phyloP scores from a whole-genome alignment of 257 asterid species.

The Craterostigma plantagineum region DNA sequence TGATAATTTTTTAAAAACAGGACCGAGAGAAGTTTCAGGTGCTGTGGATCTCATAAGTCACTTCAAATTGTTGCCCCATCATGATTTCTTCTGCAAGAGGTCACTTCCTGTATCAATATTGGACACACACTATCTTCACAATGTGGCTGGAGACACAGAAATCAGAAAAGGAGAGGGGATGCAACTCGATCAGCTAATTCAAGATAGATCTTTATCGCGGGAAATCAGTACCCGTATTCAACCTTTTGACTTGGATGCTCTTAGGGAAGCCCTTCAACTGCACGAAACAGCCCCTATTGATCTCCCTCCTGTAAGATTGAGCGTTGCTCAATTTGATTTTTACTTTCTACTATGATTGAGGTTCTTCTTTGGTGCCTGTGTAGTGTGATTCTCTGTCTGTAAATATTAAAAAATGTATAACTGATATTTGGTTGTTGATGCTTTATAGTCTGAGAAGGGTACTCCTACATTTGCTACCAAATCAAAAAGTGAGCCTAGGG shows the following conservation, averaged over 20 bases:
- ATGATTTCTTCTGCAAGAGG: constrained; percentile 55
- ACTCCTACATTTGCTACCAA: constrained; percentile 41
- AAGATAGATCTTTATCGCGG: constrained; percentile 20
- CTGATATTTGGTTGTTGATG: constrained; percentile 5
- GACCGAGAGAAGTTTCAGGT: constrained; percentile 58
- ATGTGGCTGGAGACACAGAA: constrained; percentile 59
- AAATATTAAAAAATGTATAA: neutral
- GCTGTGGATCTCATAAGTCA: constrained; percentile 44
- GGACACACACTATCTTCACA: constrained; percentile 49
- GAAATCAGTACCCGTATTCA: constrained; percentile 26
- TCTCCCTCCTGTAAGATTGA: constrained; percentile 31
- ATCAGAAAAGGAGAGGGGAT: constrained; percentile 52
- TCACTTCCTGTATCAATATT: constrained; percentile 39
- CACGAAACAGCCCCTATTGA: constrained; percentile 36
- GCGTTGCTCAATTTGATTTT: neutral
- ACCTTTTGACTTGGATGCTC: constrained; percentile 44
- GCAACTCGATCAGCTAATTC: constrained; percentile 49
- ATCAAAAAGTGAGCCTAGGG: constrained; percentile 39
- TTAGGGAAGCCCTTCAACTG: constrained; percentile 41
- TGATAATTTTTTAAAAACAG: constrained; percentile 11
- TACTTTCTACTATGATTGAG: neutral
- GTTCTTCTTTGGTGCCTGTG: neutral
- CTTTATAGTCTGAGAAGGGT: constrained; percentile 48
- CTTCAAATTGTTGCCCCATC: constrained; percentile 41
- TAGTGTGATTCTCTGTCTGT: neutral